These are phyloP conservation scores for Jaltomata sinuosa DNA, from an alignment of 257 asterid species.

Conservation along the genomic window DNA sequence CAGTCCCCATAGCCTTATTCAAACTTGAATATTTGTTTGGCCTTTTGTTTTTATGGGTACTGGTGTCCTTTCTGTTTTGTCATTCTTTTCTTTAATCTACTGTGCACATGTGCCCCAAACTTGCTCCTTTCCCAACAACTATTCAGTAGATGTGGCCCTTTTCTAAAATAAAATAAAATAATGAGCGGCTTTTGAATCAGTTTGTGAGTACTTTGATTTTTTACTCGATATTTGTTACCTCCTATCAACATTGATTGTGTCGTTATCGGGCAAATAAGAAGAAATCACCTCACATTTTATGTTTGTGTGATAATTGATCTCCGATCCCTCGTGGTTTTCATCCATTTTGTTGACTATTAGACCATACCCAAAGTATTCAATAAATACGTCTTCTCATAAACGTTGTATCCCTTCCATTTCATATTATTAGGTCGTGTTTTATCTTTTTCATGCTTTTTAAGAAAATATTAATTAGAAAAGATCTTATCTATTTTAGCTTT, in stretches of 20 bases:
- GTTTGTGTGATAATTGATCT: neutral
- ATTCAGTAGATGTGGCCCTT: neutral
- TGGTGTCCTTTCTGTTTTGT: conserved; percentile 12
- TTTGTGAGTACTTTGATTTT: neutral
- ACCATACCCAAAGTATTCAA: neutral
- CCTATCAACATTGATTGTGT: neutral
- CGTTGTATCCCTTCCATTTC: neutral
- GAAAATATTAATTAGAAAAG: neutral
- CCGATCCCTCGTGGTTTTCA: neutral
- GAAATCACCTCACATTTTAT: neutral
- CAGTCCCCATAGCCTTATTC: conserved; percentile 10
- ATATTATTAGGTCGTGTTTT: neutral
- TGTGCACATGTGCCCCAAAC: neutral
- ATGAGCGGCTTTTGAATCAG: neutral
- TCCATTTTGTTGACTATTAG: neutral
- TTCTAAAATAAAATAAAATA: neutral
- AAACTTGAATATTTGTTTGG: conserved; percentile 19
- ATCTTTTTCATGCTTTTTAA: neutral
- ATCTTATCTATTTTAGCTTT: neutral
- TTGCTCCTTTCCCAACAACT: neutral
- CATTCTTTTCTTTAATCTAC: neutral
- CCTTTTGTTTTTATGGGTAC: conserved; percentile 24
- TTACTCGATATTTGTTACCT: neutral
- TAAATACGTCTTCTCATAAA: neutral
- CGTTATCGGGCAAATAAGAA: neutral